Base-by-base conservation (phyloP, 2,329 filamentous ascomycete species). In the Penicillium brasilianum region DNA sequence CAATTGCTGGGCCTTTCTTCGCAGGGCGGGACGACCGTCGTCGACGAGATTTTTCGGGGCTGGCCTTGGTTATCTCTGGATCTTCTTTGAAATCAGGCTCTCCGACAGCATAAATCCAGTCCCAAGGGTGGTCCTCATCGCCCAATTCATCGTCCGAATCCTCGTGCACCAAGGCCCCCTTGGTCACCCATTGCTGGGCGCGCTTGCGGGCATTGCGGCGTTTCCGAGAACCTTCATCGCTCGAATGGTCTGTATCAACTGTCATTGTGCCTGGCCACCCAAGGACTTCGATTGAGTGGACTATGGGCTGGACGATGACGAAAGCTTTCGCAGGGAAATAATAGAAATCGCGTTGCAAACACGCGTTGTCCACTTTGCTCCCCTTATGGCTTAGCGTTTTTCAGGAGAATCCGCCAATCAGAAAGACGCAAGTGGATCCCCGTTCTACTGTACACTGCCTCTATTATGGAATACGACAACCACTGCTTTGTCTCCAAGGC, bases 61-160 rank as follows among this genome's bases (percentile, higher is more conserved):
- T 60, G 0, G 25, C 62, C 16, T 60, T 46, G 4, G 50, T 57
- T 9, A 51, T 34, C 8, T 68, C 63, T 1, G 66, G 51, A 46
- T 68, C 63, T 39, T 64, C 53, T 30, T 69, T 53, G 50, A 65
- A 60, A 60, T 75, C 59, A 46, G 66, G 57, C 55, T 72, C 66
- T 36, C 72, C 67, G 25, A 62, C 22, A 36, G 72, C 60, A 65
- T 94, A 93, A 48, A 94, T 85, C 90, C 90, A 94, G 78, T 92
- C 85, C 91, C 91, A 95, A 0, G 88, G 86, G 49, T 84, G 79
- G 69, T 92, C 90, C 53, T 91, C 88, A 37, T 85, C 82, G 30
- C 88, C 90, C 25, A 96, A 85, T 75, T 97, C 94, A 76, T 96
- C 93, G 74, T 96, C 93, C 0, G 92, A 96, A 74, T 96, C 90